Evolutionary conservation across 169 alveolate species (phyloP).

Genomic region (Amoebophrya sp.): DNA sequence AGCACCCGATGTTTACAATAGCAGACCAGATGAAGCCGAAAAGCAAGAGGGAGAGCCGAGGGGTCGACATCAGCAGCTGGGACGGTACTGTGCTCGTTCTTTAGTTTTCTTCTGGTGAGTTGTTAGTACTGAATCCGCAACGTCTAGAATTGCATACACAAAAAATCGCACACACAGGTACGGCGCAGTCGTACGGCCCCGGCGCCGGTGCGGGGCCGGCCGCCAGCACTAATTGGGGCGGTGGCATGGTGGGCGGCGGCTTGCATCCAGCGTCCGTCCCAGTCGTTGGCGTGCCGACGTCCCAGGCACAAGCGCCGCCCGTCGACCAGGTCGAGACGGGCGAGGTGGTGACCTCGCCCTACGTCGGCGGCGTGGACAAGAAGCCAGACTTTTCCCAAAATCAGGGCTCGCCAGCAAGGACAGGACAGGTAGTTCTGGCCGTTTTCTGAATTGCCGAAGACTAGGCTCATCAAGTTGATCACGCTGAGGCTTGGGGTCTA

Average conservation of each 20-base stretch:
- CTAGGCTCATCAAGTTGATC: no score
- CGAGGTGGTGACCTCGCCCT: background rate
- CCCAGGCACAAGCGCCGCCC: background rate
- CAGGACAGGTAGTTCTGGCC: no score
- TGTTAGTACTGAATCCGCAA: no score
- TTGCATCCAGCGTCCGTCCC: no score
- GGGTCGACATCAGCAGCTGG: background rate
- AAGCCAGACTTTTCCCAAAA: background rate
- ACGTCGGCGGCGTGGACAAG: background rate
- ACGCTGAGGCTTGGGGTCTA: no score
- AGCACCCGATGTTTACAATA: conserved; percentile 2
- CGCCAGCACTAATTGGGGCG: background rate
- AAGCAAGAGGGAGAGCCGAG: background rate
- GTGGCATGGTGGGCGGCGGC: background rate
- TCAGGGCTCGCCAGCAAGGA: no score
- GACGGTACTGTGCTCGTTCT: background rate
- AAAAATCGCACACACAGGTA: no score
- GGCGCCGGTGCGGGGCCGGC: background rate
- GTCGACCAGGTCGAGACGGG: background rate
- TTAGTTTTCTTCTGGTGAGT: no score
- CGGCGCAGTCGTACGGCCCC: background rate
- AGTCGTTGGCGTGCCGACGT: background rate
- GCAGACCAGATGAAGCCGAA: background rate
- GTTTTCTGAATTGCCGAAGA: no score
- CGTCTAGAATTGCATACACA: no score